These are phyloP conservation scores for Fusarium metavorans DNA, from an alignment of 2,329 filamentous ascomycete species.

Conservation along the genomic window DNA sequence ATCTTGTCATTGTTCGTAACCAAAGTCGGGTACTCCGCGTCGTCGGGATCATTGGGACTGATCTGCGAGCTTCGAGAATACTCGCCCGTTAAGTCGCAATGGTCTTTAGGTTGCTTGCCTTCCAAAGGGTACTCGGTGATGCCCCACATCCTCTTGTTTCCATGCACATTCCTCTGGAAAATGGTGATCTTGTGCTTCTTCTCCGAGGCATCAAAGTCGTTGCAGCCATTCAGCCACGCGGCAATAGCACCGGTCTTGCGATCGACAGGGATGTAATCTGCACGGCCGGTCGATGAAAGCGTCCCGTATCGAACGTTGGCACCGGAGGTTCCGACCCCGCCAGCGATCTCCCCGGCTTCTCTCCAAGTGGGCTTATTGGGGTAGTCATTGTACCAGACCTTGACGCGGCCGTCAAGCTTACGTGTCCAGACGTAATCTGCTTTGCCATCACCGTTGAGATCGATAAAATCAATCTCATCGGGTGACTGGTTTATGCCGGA, in stretches of 20 bases:
- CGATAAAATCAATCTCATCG: slow-evolving; percentile 10
- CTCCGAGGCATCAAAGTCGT: slow-evolving; percentile 37
- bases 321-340: slow-evolving; percentile 8
- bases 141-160: background rate
- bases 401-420: background rate
- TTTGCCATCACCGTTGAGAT: slow-evolving; percentile 11
- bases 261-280: slow-evolving; percentile 19
- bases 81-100: background rate
- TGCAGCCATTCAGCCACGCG: slow-evolving; percentile 20
- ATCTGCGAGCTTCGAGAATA: background rate
- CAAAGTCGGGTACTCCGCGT: background rate
- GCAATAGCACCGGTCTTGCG: slow-evolving; percentile 8
- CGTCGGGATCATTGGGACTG: background rate
- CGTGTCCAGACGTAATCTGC: slow-evolving; percentile 15
- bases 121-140: background rate
- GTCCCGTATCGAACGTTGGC: slow-evolving; percentile 11
- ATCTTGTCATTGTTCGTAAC: background rate
- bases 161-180: background rate
- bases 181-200: background rate
- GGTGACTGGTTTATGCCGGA: background rate
- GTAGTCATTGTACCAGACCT: slow-evolving; percentile 23
- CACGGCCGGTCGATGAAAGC: background rate
- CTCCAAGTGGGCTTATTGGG: slow-evolving; percentile 2
- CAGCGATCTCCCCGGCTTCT: background rate
- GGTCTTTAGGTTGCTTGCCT: background rate